Conservation (phyloP, 2,329 filamentous ascomycete species). For the Ophiocordyceps sinensis region DNA sequence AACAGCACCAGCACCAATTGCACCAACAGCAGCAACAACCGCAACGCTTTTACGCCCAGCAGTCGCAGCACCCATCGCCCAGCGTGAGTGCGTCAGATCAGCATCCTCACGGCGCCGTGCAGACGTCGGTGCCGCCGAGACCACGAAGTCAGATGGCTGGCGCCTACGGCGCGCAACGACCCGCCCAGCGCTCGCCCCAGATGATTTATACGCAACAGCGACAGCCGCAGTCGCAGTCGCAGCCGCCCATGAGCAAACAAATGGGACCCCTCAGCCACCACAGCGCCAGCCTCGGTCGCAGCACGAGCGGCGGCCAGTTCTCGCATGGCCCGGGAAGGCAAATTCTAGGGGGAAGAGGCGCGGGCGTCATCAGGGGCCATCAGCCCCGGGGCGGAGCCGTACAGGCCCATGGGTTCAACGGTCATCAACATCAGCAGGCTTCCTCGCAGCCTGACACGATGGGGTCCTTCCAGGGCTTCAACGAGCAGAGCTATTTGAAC, state of each 20-base stretch:
- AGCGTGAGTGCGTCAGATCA: slow-evolving; percentile 2
- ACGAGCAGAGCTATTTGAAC: slow-evolving; percentile 10
- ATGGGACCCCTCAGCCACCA: slow-evolving; percentile 4
- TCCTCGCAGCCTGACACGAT: slow-evolving; percentile 5
- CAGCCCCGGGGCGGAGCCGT: slow-evolving; percentile 4
- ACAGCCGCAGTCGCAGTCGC: slow-evolving; percentile 4
- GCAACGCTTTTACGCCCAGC: slow-evolving; percentile 1
- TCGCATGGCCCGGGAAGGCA: slow-evolving; percentile 7
- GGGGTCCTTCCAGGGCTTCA: slow-evolving; percentile 7
- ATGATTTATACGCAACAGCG: slow-evolving; percentile 5
- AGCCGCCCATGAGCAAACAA: slow-evolving; percentile 4
- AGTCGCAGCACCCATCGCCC: slow-evolving; percentile 3
- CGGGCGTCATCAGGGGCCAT: slow-evolving; percentile 2
- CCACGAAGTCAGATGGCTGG: slow-evolving; percentile 3
- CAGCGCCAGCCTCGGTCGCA: slow-evolving; percentile 4
- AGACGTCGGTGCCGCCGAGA: not conserved
- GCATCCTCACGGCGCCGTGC: not conserved
- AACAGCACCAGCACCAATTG: slow-evolving; percentile 3
- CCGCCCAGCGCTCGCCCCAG: slow-evolving; percentile 2
- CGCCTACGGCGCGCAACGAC: slow-evolving; percentile 1
- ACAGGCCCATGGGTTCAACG: slow-evolving; percentile 3
- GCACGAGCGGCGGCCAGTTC: slow-evolving; percentile 5
- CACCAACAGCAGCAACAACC: slow-evolving; percentile 7
- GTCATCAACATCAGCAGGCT: slow-evolving; percentile 5
- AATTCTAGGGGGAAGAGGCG: slow-evolving; percentile 2